Base-by-base conservation (phyloP, 148 eudicot species). In the Rhododendron vialii region DNA sequence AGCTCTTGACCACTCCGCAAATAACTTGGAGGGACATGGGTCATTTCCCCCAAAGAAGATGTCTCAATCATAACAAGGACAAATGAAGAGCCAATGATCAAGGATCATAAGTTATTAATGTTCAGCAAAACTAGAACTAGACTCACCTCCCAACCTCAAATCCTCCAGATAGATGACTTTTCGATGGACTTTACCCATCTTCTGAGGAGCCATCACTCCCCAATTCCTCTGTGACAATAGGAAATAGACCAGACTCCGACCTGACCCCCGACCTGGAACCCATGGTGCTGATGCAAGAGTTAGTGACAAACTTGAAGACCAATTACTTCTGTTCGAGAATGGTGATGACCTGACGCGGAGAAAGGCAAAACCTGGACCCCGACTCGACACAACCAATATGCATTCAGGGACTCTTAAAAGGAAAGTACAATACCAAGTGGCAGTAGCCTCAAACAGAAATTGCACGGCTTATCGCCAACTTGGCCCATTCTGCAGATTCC, bases 401-500 rank as follows among this genome's bases (percentile, higher is more conserved):
- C 98, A 95, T 95, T 96, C 93, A 94, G 90, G 92, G 92, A 93
- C 96, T 91, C 88, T 61, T 83, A 83, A 90, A 87, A 83, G 67
- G 84, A 88, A 91, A 89, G 87, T 92, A 90, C 92, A 87, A 33
- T 91, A 91, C 89, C 91, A 87, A 84, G 85, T 53, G 85, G 50
- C 82, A 82, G 88, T 87, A 75, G 84, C 88, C 91, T 96, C 91
- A 96, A 88, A 91, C 90, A 88, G 99, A 86, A 84, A 95, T 93
- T 59, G 92, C 95, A 81, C 94, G 94, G 85, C 91, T 92, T 78
- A 96, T 92, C 78, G 98, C 98, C 89, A 93, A 87, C 93, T 89
- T 92, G 71, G 99, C 96, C 98, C 99, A 96, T 88, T 95, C 99
- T 73, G 98, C 99, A 86, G 99, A 96, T 92, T 95, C 98, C 89